A percentile compares a stretch with the other conserved stretches of the same genome.
These are phyloP conservation scores for Pyronema omphalodes DNA, from an alignment of 495 filamentous ascomycete genomes.

Conservation along the genomic window DNA sequence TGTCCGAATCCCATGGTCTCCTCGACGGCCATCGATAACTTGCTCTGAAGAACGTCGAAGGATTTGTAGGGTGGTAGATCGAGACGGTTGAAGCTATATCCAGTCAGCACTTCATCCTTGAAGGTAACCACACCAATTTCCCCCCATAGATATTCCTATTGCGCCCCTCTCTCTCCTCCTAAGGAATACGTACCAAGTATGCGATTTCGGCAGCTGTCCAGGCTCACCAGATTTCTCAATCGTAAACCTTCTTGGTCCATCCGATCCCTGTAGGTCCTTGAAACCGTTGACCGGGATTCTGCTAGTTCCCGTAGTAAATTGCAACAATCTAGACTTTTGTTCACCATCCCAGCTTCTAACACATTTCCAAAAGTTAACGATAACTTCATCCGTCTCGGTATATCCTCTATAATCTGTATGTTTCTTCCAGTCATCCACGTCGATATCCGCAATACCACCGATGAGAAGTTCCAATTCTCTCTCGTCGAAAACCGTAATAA, in stretches of 20 bases:
- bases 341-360: slow-evolving; percentile 93
- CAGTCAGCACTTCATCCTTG: slow-evolving; percentile 13
- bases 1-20: slow-evolving; percentile 98
- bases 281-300: slow-evolving; percentile 98
- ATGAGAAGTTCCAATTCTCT: slow-evolving; percentile 92
- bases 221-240: slow-evolving; percentile 94
- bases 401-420: slow-evolving; percentile 99
- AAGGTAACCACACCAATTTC: too few relatives aligned
- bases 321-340: slow-evolving; percentile 87
- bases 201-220: slow-evolving; percentile 78
- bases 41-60: slow-evolving; percentile 63
- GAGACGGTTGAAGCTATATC: slow-evolving; percentile 77
- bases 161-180: background rate
- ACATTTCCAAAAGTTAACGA: slow-evolving; percentile 91
- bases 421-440: slow-evolving; percentile 99
- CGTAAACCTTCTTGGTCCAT: slow-evolving; percentile 87
- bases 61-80: slow-evolving; percentile 89
- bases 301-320: slow-evolving; percentile 94
- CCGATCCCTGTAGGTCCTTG: slow-evolving; percentile 96
- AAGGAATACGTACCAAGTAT: slow-evolving; percentile 66
- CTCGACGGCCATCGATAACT: slow-evolving; percentile 90
- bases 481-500: slow-evolving; percentile 98
- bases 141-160: too few relatives aligned
- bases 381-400: slow-evolving; percentile 90
- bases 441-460: slow-evolving; percentile 97